Evolutionary conservation across 192 early-diverging fungal genomes (phyloP).

Genomic region (Powellomyces hirtus): DNA sequence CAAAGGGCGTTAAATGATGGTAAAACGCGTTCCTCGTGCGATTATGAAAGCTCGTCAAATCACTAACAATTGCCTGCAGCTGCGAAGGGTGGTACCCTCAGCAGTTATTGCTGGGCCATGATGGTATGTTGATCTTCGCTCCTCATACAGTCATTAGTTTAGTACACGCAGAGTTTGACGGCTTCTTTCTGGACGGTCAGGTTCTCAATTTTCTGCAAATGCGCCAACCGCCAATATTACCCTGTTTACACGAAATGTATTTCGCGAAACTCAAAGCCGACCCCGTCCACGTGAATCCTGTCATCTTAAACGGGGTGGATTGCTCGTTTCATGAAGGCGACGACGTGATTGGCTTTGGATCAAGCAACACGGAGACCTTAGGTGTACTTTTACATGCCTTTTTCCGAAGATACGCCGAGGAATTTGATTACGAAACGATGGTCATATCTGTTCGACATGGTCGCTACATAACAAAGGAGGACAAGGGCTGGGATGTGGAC

Average conservation of each 20-base stretch:
- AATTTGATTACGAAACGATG: slow-evolving; percentile 79
- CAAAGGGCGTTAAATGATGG: slow-evolving; percentile 84
- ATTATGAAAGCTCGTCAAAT: neutral
- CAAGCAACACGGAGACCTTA: slow-evolving; percentile 70
- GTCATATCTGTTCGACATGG: slow-evolving; percentile 84
- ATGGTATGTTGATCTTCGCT: too few relatives aligned
- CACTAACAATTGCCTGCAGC: slow-evolving; percentile 21
- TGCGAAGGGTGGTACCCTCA: slow-evolving; percentile 91
- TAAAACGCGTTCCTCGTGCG: slow-evolving; percentile 30
- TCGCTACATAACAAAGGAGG: slow-evolving; percentile 69
- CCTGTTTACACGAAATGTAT: slow-evolving; percentile 71
- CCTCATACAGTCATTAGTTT: too few relatives aligned
- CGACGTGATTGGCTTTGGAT: slow-evolving; percentile 65
- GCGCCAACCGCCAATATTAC: slow-evolving; percentile 85
- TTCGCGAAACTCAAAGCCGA: slow-evolving; percentile 20
- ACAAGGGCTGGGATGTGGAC: slow-evolving; percentile 83
- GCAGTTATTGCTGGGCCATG: slow-evolving; percentile 93
- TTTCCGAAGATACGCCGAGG: slow-evolving; percentile 71
- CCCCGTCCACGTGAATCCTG: slow-evolving; percentile 22
- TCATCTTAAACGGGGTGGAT: slow-evolving; percentile 59
- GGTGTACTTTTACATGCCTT: slow-evolving; percentile 82
- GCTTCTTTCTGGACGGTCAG: too few relatives aligned
- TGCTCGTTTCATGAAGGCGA: slow-evolving; percentile 76
- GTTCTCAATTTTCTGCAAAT: slow-evolving; percentile 90
- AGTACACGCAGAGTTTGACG: too few relatives aligned